These are phyloP conservation scores for Graphiopsis chlorocephala DNA, from an alignment of 2,329 filamentous ascomycete genomes.

Conservation along the genomic window DNA sequence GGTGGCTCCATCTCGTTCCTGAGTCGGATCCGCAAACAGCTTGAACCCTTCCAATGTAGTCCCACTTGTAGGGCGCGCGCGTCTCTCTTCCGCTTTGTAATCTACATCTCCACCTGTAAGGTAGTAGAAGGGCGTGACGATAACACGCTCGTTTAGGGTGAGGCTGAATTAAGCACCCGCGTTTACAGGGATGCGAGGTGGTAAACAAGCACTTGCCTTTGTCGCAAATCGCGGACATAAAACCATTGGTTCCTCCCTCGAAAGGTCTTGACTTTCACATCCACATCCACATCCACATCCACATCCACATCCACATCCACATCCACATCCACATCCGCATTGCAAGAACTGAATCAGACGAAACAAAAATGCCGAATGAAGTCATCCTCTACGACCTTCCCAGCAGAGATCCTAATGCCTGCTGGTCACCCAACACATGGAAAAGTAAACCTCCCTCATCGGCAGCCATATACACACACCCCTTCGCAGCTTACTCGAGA, in stretches of 20 bases:
- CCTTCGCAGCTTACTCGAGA: background rate
- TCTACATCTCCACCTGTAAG: background rate
- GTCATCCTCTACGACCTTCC: conserved; percentile 64
- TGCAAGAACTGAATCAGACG: too few relatives aligned
- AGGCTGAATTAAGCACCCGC: background rate
- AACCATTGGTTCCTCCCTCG: too few relatives aligned
- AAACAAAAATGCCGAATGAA: conserved; percentile 33
- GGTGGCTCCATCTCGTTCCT: background rate
- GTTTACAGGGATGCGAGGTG: too few relatives aligned
- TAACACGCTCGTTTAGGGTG: background rate
- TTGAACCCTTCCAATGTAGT: background rate
- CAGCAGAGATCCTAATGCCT: conserved; percentile 46
- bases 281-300: too few relatives aligned
- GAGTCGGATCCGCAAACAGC: background rate
- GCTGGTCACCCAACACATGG: conserved; percentile 70
- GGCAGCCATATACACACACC: background rate
- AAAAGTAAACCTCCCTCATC: conserved; percentile 52
- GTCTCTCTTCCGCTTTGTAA: background rate
- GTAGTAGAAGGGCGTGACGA: background rate
- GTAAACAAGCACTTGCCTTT: too few relatives aligned
- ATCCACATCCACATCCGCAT: too few relatives aligned
- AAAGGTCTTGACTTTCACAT: too few relatives aligned
- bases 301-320: too few relatives aligned
- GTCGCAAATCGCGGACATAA: too few relatives aligned
- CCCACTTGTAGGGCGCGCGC: background rate